A percentile compares a stretch with the other conserved stretches of the same genome.
phyloP scores from a whole-genome alignment of 2,329 filamentous ascomycete species.

The Arthrinium puccinioides region DNA sequence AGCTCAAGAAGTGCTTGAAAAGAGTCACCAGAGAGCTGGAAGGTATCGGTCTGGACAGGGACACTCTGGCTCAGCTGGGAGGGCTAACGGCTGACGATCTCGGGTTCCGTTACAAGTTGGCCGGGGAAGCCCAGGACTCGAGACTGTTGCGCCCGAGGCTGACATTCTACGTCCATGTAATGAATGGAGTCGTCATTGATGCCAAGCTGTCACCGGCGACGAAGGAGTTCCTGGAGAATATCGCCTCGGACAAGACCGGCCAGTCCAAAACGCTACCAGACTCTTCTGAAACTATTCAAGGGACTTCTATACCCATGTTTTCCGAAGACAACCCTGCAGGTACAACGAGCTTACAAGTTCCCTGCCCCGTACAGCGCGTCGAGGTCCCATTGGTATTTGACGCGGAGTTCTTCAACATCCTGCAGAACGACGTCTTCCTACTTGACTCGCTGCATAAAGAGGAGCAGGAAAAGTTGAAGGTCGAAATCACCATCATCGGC shows the following conservation, averaged over 20 bases:
- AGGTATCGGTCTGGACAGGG: conserved; percentile 62
- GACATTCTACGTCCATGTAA: conserved; percentile 60
- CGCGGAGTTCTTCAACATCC: conserved; percentile 69
- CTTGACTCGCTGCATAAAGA: conserved; percentile 61
- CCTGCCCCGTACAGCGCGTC: conserved; percentile 32
- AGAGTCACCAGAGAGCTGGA: conserved; percentile 66
- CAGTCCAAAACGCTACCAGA: neutral
- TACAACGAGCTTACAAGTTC: neutral
- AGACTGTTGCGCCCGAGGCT: conserved; percentile 57
- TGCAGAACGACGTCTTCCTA: conserved; percentile 63
- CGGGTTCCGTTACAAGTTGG: conserved; percentile 46
- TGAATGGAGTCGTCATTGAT: conserved; percentile 60
- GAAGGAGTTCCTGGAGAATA: conserved; percentile 52
- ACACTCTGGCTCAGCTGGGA: conserved; percentile 61
- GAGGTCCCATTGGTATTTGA: conserved; percentile 74
- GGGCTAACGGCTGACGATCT: conserved; percentile 24
- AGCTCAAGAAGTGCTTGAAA: conserved; percentile 86
- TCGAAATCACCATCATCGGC: conserved; percentile 58
- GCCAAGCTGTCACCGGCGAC: conserved; percentile 61
- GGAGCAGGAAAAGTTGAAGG: conserved; percentile 57
- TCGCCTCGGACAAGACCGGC: conserved; percentile 30
- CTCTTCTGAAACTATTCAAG: neutral
- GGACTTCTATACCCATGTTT: neutral
- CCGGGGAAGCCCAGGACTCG: conserved; percentile 36
- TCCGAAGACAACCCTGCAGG: neutral